These are phyloP conservation scores for Theobroma cacao DNA, from an alignment of 345 rosid species.

Conservation along the genomic window DNA sequence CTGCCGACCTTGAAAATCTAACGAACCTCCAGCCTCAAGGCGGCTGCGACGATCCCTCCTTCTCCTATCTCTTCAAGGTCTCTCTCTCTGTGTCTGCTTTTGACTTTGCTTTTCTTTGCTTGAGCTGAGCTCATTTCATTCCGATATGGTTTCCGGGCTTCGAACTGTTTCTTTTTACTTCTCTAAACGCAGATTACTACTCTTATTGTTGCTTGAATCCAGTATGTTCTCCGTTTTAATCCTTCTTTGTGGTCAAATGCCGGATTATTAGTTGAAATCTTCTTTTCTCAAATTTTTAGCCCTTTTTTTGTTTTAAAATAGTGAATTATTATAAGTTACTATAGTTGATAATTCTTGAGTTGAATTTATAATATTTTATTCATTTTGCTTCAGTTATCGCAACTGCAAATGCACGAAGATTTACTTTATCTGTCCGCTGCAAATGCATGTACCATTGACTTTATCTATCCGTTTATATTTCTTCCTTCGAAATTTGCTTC, in stretches of 20 bases:
- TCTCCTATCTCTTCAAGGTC: slow-evolving; percentile 86
- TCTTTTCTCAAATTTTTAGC: background rate
- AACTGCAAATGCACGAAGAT: background rate
- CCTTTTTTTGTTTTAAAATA: background rate
- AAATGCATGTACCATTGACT: background rate
- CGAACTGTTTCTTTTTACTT: background rate
- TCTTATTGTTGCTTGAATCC: background rate
- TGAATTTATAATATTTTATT: background rate
- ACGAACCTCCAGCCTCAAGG: slow-evolving; percentile 74
- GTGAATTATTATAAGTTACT: background rate
- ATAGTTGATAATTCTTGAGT: background rate
- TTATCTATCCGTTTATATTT: background rate
- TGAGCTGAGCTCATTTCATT: background rate
- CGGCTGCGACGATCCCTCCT: slow-evolving; percentile 76
- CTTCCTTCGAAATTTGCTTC: background rate
- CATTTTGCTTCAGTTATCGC: background rate
- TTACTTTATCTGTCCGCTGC: background rate
- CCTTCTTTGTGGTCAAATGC: background rate
- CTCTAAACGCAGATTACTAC: background rate
- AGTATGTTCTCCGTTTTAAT: background rate
- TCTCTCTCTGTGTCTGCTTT: background rate
- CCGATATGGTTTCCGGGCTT: background rate
- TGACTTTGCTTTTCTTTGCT: background rate
- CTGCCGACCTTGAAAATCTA: slow-evolving; percentile 78
- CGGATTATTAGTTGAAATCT: background rate